phyloP scores from a whole-genome alignment of 257 asterid species.

The Lycium ferocissimum region DNA sequence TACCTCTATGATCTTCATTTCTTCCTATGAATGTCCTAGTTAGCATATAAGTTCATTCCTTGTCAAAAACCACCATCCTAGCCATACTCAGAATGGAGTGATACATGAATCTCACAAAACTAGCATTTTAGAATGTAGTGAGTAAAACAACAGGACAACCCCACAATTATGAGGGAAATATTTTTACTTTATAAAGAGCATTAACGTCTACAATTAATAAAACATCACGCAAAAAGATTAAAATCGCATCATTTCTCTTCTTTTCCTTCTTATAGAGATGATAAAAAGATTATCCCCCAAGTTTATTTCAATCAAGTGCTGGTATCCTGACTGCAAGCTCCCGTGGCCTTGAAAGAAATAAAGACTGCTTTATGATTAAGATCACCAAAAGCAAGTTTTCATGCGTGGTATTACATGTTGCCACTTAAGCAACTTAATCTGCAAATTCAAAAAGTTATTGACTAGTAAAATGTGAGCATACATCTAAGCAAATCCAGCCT shows the following conservation, averaged over 20 bases:
- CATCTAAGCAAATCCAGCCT: neutral
- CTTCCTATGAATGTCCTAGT: neutral
- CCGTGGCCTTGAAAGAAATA: neutral
- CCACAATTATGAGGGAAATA: conserved; percentile 9
- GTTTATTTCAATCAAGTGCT: conserved; percentile 17
- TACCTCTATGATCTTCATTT: neutral
- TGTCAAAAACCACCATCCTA: neutral
- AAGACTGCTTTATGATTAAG: neutral
- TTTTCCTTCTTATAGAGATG: neutral
- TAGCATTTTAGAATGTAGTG: neutral
- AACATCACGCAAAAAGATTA: neutral
- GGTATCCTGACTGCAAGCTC: neutral
- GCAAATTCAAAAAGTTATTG: neutral
- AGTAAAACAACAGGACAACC: neutral
- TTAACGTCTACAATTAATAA: neutral
- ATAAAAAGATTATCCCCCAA: conserved; percentile 5
- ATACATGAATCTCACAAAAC: neutral
- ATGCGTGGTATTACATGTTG: neutral
- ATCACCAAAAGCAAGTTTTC: conserved; percentile 16
- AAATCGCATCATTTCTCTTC: neutral
- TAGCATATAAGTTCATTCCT: neutral
- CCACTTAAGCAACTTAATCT: conserved; percentile 8
- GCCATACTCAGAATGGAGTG: neutral
- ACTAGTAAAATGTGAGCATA: conserved; percentile 13
- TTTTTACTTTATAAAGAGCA: conserved; percentile 2